Percentiles rank a stretch among this genome's conserved stretches.
Evolutionary conservation across 257 asterid genomes (phyloP).

Genomic region (Haberlea rhodopensis): DNA sequence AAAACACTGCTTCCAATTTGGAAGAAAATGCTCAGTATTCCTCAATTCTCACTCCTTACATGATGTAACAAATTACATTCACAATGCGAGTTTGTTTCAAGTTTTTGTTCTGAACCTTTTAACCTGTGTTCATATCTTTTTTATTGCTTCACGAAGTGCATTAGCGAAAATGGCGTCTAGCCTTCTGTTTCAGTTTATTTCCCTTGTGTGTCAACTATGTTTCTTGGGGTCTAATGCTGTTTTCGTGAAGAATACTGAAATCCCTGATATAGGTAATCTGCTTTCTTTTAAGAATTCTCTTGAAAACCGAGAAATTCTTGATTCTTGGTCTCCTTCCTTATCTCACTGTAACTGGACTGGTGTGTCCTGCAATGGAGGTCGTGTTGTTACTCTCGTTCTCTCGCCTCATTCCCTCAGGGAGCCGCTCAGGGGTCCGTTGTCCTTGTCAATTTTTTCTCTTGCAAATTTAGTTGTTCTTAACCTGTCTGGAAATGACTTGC

Average conservation of each 20-base stretch:
- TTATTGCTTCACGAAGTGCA: neutral
- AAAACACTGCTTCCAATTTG: constrained; percentile 24
- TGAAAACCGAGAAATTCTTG: constrained; percentile 43
- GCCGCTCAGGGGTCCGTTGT: constrained; percentile 44
- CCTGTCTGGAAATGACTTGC: constrained; percentile 51
- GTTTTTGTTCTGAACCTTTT: neutral
- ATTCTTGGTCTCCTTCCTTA: constrained; percentile 51
- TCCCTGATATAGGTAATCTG: constrained; percentile 43
- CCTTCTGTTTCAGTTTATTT: constrained; percentile 16
- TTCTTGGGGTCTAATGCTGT: constrained; percentile 24
- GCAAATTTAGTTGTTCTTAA: constrained; percentile 44
- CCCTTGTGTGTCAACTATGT: constrained; percentile 26
- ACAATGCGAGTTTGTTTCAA: neutral
- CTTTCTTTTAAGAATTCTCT: constrained; percentile 57
- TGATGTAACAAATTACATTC: neutral
- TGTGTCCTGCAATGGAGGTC: constrained; percentile 47
- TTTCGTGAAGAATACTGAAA: constrained; percentile 11
- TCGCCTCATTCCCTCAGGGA: constrained; percentile 39
- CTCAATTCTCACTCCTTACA: neutral
- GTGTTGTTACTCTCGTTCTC: constrained; percentile 58
- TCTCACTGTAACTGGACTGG: constrained; percentile 80
- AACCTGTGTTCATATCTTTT: neutral
- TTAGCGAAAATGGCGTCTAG: constrained; percentile 24
- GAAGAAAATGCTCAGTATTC: constrained; percentile 19
- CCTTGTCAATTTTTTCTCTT: constrained; percentile 49